Base-by-base conservation (phyloP, 2,329 filamentous ascomycete genomes). In the Tolypocladium endophyticum region DNA sequence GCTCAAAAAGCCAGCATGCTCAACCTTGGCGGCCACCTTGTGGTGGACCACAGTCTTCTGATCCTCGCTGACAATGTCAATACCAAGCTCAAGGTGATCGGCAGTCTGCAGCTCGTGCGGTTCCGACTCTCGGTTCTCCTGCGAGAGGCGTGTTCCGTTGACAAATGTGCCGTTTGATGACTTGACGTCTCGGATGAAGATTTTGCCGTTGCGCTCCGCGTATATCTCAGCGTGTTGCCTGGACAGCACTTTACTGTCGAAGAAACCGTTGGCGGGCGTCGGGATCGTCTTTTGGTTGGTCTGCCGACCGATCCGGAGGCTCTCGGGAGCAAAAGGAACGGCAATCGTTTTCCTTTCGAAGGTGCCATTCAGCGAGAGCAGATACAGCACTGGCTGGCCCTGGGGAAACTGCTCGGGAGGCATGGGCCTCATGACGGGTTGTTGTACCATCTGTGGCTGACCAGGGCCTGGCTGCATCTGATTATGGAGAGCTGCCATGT, bases 81-180 rank as follows among this genome's bases (percentile, higher is more conserved):
- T 99, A 59, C 94, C 94, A 41, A 99, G 81, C 71, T 99, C 94
- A 58, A 99, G 79, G 63, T 94, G 90, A 70, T 99, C 94, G 65
- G 91, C 87, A 61, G 93, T 92, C 68, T 92, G 88, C 39, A 99
- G 78, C 71, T 97, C 93, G 71, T 97, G 91, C 0, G 94, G 92
- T 62, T 97, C 94, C 0, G 93, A 97, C 74, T 99, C 94, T 66
- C 92, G 86, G 69, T 97, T 99, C 72, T 99, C 94, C 58, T 87
- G 90, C 2, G 94, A 97, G 61, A 99, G 74, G 36, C 94, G 87
- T 59, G 88, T 85, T 25, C 92, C 92, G 69, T 99, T 99, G 66
- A 99, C 93, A 73, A 99, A 99, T 0, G 94, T 99, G 61, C 94
- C 94, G 71, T 99, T 99, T 47, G 94, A 99, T 0, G 94, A 97